Percentiles rank a stretch among this genome's conserved stretches.
Conservation (phyloP, 495 filamentous ascomycete genomes). For the Antarctomyces pellizariae region DNA sequence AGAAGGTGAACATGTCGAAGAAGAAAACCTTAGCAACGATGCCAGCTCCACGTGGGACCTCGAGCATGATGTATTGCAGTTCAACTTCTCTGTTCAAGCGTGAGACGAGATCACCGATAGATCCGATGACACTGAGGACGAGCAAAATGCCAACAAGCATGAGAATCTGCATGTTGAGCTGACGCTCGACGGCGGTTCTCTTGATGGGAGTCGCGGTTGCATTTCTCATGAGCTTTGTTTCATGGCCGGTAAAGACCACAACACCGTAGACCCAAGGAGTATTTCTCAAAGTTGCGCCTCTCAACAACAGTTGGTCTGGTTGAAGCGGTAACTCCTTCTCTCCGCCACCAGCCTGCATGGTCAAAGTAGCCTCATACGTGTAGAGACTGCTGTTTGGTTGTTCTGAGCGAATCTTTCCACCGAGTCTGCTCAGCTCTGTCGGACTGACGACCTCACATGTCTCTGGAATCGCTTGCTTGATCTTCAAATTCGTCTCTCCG, state of each 20-base stretch:
- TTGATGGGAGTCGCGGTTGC: constrained; percentile 96
- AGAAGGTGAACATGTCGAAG: constrained; percentile 90
- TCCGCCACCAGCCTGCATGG: constrained; percentile 75
- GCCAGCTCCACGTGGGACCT: constrained; percentile 15
- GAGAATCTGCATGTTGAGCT: constrained; percentile 82
- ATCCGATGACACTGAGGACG: constrained; percentile 64
- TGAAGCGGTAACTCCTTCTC: constrained; percentile 74
- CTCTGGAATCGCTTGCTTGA: constrained; percentile 95
- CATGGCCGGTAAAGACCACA: constrained; percentile 95
- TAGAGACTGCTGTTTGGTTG: constrained; percentile 98
- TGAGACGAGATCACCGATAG: constrained; percentile 72
- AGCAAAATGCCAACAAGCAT: constrained; percentile 73
- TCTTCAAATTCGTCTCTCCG: constrained; percentile 96
- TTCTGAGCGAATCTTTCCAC: constrained; percentile 74
- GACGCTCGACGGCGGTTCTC: constrained; percentile 78
- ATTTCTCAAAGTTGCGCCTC: constrained; percentile 86
- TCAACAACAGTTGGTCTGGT: constrained; percentile 58
- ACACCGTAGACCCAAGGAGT: constrained; percentile 95
- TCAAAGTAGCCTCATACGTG: constrained; percentile 93
- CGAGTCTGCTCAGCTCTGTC: constrained; percentile 62
- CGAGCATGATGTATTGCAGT: constrained; percentile 49
- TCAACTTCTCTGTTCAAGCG: constrained; percentile 31
- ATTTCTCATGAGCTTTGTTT: constrained; percentile 98
- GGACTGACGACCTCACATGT: constrained; percentile 73
- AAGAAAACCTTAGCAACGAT: constrained; percentile 62